Percentiles rank a stretch among this genome's conserved stretches.
phyloP scores from a whole-genome alignment of 202 grass and related monocot genomes.

The Carex arenaria region DNA sequence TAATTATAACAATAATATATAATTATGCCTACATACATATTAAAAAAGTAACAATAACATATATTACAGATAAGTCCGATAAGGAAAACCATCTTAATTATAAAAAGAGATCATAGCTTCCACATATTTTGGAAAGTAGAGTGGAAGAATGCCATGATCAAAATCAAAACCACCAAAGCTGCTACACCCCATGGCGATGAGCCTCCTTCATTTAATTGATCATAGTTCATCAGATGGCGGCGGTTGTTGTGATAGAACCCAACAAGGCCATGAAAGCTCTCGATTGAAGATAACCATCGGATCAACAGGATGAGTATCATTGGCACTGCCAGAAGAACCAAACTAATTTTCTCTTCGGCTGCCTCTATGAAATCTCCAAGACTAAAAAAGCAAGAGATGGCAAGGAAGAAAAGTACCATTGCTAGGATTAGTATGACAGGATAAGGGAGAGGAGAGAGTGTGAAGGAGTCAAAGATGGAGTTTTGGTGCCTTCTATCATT shows the following conservation, averaged over 20 bases:
- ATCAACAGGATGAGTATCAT: slow-evolving; percentile 75
- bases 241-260: slow-evolving; percentile 39
- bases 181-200: slow-evolving; percentile 87
- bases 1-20: too few relatives aligned
- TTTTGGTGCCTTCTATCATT: slow-evolving; percentile 46
- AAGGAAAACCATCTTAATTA: background rate
- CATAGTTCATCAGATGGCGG: slow-evolving; percentile 4
- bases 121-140: slow-evolving; percentile 75
- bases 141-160: slow-evolving; percentile 74
- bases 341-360: slow-evolving; percentile 59
- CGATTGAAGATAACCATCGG: slow-evolving; percentile 72
- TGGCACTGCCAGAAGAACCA: slow-evolving; percentile 52
- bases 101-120: slow-evolving; percentile 37
- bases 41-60: background rate
- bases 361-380: slow-evolving; percentile 78
- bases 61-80: background rate
- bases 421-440: slow-evolving; percentile 86
- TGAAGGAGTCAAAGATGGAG: slow-evolving; percentile 62
- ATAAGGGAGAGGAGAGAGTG: slow-evolving; percentile 77
- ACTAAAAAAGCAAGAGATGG: slow-evolving; percentile 75
- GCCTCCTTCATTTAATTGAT: slow-evolving; percentile 12
- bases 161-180: slow-evolving; percentile 54
- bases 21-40: background rate
- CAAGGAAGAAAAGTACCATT: slow-evolving; percentile 56
- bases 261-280: slow-evolving; percentile 54